phyloP scores from a whole-genome alignment of 2,329 filamentous ascomycete genomes.

The Aureobasidium lini region DNA sequence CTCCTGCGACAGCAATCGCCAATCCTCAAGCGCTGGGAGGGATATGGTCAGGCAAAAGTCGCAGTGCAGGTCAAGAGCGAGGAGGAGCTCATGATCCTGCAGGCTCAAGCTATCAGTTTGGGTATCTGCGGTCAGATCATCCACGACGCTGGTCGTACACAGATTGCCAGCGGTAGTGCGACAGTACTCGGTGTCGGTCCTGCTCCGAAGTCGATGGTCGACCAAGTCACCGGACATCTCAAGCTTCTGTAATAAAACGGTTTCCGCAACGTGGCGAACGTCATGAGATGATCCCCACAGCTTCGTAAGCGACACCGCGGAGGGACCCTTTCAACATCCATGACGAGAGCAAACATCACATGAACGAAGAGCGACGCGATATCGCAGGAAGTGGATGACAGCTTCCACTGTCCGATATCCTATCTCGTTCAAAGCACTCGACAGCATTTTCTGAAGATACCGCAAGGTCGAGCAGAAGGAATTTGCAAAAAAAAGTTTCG shows the following conservation, averaged over 20 bases:
- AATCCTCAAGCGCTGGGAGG: conserved; percentile 79
- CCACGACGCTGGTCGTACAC: conserved; percentile 89
- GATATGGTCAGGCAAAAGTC: conserved; percentile 81
- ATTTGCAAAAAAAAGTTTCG: too few species aligned
- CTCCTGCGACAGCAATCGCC: conserved; percentile 52
- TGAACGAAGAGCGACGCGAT: neutral
- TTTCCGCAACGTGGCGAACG: neutral
- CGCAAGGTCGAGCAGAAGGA: too few species aligned
- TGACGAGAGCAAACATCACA: neutral
- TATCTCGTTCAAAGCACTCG: too few species aligned
- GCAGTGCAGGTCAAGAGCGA: conserved; percentile 83
- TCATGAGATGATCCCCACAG: neutral
- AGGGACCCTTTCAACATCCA: neutral
- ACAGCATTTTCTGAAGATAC: too few species aligned
- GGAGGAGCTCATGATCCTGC: conserved; percentile 67
- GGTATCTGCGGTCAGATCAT: conserved; percentile 86
- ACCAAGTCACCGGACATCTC: conserved; percentile 75
- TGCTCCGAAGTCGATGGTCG: conserved; percentile 78
- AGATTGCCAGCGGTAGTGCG: conserved; percentile 87
- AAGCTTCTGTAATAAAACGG: conserved; percentile 59
- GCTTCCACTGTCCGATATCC: too few species aligned
- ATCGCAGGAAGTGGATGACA: neutral
- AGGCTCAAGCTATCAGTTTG: conserved; percentile 72
- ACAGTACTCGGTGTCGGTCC: conserved; percentile 73
- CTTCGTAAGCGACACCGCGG: neutral